Evolutionary conservation across 495 filamentous ascomycete genomes (phyloP).

Genomic region (Penicillium herquei): DNA sequence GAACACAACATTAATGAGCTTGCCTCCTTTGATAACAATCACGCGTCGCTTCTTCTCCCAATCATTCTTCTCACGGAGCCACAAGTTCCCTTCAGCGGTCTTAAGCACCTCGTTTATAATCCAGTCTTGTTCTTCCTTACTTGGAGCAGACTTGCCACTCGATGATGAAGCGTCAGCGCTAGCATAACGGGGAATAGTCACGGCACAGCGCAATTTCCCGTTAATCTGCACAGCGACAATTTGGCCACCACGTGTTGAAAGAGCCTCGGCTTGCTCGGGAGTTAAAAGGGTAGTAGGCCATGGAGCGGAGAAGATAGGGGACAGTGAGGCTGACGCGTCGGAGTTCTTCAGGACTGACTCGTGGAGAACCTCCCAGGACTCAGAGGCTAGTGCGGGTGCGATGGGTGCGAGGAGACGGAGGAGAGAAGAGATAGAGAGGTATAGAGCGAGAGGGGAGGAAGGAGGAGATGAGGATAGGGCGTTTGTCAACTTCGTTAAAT

Average conservation of each 20-base stretch:
- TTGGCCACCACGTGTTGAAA: constrained; percentile 40
- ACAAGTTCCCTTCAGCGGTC: constrained; percentile 44
- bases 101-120: constrained; percentile 52
- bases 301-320: constrained; percentile 47
- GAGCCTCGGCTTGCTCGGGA: constrained; percentile 45
- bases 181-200: constrained; percentile 50
- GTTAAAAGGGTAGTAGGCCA: constrained; percentile 52
- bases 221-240: constrained; percentile 71
- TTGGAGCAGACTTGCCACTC: constrained; percentile 10
- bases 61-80: constrained; percentile 47
- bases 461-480: constrained; percentile 43
- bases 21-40: constrained; percentile 48
- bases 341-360: constrained; percentile 18
- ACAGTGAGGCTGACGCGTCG: constrained; percentile 3
- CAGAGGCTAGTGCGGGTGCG: constrained; percentile 73
- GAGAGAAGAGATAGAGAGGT: constrained; percentile 47
- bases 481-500: constrained; percentile 78
- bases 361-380: constrained; percentile 69
- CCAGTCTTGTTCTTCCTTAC: constrained; percentile 48
- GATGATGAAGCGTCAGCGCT: constrained; percentile 19
- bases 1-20: constrained; percentile 50
- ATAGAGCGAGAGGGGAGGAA: constrained; percentile 31
- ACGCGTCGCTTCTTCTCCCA: constrained; percentile 45
- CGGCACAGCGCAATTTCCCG: constrained; percentile 65
- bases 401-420: constrained; percentile 74